phyloP scores from a whole-genome alignment of 306 rosid species.

The Crataegus laevigata region DNA sequence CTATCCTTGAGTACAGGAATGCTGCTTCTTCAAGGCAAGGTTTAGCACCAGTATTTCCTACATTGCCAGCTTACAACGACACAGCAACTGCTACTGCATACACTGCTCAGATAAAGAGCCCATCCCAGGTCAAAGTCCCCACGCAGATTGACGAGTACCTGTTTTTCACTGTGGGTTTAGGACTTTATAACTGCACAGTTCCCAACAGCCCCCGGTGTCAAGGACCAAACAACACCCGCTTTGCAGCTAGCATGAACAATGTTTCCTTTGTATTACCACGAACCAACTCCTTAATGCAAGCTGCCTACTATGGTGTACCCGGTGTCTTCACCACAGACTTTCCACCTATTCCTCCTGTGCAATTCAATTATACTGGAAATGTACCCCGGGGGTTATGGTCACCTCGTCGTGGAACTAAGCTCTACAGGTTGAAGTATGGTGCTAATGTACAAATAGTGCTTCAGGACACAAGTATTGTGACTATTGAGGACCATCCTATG shows the following conservation, averaged over 20 bases:
- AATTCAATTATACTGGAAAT: slow-evolving; percentile 73
- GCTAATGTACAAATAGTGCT: slow-evolving; percentile 60
- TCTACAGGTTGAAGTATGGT: slow-evolving; percentile 60
- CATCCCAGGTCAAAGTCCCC: slow-evolving; percentile 37
- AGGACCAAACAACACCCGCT: slow-evolving; percentile 98
- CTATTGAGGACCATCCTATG: slow-evolving; percentile 87
- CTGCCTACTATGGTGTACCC: slow-evolving; percentile 59
- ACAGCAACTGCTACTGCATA: slow-evolving; percentile 62
- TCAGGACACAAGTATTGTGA: slow-evolving; percentile 81
- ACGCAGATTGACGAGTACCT: slow-evolving; percentile 40
- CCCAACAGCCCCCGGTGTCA: slow-evolving; percentile 88
- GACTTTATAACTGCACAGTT: slow-evolving; percentile 69
- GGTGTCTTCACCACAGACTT: slow-evolving; percentile 81
- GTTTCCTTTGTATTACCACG: slow-evolving; percentile 69
- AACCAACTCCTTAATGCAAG: slow-evolving; percentile 75
- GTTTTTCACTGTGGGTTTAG: slow-evolving; percentile 60
- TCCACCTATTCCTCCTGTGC: slow-evolving; percentile 74
- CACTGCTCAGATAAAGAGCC: slow-evolving; percentile 49
- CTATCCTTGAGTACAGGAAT: slow-evolving; percentile 73
- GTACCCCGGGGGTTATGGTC: slow-evolving; percentile 75
- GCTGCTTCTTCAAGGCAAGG: slow-evolving; percentile 31
- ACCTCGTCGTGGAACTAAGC: slow-evolving; percentile 47
- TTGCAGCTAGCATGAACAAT: slow-evolving; percentile 81
- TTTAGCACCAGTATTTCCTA: slow-evolving; percentile 42
- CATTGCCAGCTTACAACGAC: slow-evolving; percentile 58